A percentile compares a stretch with the other conserved stretches of the same genome.
Conservation (phyloP, 331 rosid species). For the Malus hybrid region DNA sequence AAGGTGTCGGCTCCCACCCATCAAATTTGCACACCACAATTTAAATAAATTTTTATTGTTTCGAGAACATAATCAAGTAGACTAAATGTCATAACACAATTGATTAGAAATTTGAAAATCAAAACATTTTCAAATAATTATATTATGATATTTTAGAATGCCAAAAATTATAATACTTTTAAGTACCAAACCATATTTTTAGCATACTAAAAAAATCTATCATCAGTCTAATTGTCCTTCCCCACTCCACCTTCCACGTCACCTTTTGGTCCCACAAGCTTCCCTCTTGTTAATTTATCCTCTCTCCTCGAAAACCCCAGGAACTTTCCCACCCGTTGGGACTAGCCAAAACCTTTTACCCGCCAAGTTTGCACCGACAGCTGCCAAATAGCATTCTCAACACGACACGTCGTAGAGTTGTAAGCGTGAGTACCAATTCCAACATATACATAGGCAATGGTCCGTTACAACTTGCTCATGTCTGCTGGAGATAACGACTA, state of each 20-base stretch:
- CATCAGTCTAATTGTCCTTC: neutral
- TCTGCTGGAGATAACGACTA: conserved; percentile 13
- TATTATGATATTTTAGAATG: no score
- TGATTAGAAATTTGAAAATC: no score
- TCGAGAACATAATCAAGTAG: no score
- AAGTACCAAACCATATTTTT: accelerated
- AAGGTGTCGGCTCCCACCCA: neutral
- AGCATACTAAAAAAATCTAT: no score
- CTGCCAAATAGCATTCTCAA: neutral
- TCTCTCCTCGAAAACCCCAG: conserved; percentile 6
- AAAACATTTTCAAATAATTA: no score
- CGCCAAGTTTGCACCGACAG: neutral
- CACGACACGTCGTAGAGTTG: conserved; percentile 10
- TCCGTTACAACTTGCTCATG: neutral
- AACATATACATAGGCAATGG: neutral
- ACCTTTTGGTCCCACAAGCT: neutral
- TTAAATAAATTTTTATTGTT: neutral
- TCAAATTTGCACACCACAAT: neutral
- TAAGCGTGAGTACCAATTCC: neutral
- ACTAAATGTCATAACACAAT: no score
- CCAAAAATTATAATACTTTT: no score
- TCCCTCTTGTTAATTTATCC: neutral
- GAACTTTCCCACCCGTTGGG: neutral
- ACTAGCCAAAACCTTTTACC: neutral
- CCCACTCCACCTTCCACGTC: conserved; percentile 19